phyloP scores from a whole-genome alignment of 1,139 yeast species.

The Yamadazyma oceani region DNA sequence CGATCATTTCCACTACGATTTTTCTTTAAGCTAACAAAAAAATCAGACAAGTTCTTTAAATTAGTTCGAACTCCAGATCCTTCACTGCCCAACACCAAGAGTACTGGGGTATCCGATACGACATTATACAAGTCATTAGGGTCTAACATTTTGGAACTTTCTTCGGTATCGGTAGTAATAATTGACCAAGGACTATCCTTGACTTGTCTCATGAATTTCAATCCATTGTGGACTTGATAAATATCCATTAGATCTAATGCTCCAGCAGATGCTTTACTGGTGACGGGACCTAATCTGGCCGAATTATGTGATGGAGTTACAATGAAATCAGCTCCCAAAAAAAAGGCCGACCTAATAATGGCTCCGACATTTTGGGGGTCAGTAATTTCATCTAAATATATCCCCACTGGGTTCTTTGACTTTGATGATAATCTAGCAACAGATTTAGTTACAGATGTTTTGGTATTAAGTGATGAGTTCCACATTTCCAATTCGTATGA shows the following conservation, averaged over 20 bases:
- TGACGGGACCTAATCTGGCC: constrained; percentile 74
- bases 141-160: constrained; percentile 37
- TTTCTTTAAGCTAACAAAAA: constrained; percentile 52
- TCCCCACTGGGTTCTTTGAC: constrained; percentile 60
- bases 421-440: constrained; percentile 17
- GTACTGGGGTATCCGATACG: constrained; percentile 52
- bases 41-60: constrained; percentile 62
- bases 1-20: constrained; percentile 32
- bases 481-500: constrained; percentile 22
- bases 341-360: constrained; percentile 77
- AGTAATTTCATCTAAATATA: constrained; percentile 77
- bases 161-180: constrained; percentile 52
- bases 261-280: constrained; percentile 85
- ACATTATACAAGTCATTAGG: constrained; percentile 44
- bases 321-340: constrained; percentile 80
- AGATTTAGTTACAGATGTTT: constrained; percentile 14
- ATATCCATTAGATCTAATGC: constrained; percentile 75
- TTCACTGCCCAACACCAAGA: constrained; percentile 82
- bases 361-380: constrained; percentile 95
- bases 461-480: constrained; percentile 22
- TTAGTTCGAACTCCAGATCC: constrained; percentile 78
- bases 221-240: constrained; percentile 55
- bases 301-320: constrained; percentile 70
- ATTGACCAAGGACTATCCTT: constrained; percentile 67
- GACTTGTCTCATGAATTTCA: constrained; percentile 59